Base-by-base conservation (phyloP, 345 rosid genomes). In the Barbarea vulgaris region DNA sequence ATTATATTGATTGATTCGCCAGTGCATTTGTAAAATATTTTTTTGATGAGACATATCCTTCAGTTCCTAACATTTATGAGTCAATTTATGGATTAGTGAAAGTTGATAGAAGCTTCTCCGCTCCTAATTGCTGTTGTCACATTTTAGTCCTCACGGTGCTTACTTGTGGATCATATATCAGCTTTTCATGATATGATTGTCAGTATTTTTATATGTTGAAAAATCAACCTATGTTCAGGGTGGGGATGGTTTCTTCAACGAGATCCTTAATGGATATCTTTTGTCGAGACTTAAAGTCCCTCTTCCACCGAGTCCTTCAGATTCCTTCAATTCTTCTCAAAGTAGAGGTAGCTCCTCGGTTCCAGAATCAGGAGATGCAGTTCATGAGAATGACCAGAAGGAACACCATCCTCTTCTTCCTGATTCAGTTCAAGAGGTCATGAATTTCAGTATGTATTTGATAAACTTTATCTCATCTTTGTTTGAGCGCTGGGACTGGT, bases 161-260 rank as follows among this genome's bases (percentile, higher is more conserved):
- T 55, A 53, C 65, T 2, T 57, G 42, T 75, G 33, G 63, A 28
- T 25, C 52, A 37, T 58, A 36, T 47, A 57, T 66, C 34, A 56
- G 2, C 4, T 74, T 65, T 22, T 12, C 27, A 15, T 48, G 21
- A 62, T 12, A 42, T 54, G 64, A 15, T 41, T 60, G 19, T 44
- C 31, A 18, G 7, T 60, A 19, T 25, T 46, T 44, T 34, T 2
- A 47, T 37, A 27, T 34, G 54, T 37, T 70, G 6, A 28, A 33
- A 64, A 25, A 7, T 39, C 27, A 11, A 62, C 14, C 7, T 24
- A 22, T 42, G 63, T 58, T 39, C 81, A 94, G 98, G 98, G 98
- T 51, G 97, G 98, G 48, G 98, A 90, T 84, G 98, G 97, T 37
- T 94, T 94, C 88, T 94, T 94, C 82, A 91, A 91, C 70, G 97